These are phyloP conservation scores for Discostella stelligeroides DNA, from an alignment of 108 stramenopile genomes.

Conservation along the genomic window DNA sequence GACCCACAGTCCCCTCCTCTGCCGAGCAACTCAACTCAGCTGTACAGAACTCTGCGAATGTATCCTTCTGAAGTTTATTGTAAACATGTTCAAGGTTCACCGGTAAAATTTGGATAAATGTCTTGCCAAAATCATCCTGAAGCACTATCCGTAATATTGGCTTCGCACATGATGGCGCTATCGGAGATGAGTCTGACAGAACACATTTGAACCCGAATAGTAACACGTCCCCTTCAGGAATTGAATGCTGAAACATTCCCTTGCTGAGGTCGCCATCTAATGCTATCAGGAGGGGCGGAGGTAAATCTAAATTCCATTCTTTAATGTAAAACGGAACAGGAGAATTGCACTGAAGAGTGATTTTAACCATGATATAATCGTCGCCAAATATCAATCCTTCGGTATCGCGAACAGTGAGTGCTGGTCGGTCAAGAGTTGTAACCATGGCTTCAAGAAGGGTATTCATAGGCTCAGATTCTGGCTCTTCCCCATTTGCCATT, in stretches of 20 bases:
- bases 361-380: slow-evolving; percentile 55
- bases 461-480: slow-evolving; percentile 53
- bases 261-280: slow-evolving; percentile 59
- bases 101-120: slow-evolving; percentile 60
- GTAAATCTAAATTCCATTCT: slow-evolving; percentile 61
- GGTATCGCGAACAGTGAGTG: slow-evolving; percentile 60
- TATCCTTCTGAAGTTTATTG: slow-evolving; percentile 48
- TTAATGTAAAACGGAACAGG: slow-evolving; percentile 66
- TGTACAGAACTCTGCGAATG: slow-evolving; percentile 31
- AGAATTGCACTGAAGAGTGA: slow-evolving; percentile 64
- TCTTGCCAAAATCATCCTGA: slow-evolving; percentile 64
- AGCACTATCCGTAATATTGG: slow-evolving; percentile 56
- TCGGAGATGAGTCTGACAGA: slow-evolving; percentile 18
- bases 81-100: slow-evolving; percentile 60
- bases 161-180: slow-evolving; percentile 18
- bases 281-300: slow-evolving; percentile 45
- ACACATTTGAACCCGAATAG: slow-evolving; percentile 64
- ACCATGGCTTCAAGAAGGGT: slow-evolving; percentile 64
- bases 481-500: slow-evolving; percentile 47
- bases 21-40: slow-evolving; percentile 49
- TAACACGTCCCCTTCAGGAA: slow-evolving; percentile 65
- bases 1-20: slow-evolving; percentile 61
- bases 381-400: slow-evolving; percentile 44
- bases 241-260: slow-evolving; percentile 50
- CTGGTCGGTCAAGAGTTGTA: slow-evolving; percentile 66